Conservation (phyloP, 73 alveolate species). For the Diophrys sp. region DNA sequence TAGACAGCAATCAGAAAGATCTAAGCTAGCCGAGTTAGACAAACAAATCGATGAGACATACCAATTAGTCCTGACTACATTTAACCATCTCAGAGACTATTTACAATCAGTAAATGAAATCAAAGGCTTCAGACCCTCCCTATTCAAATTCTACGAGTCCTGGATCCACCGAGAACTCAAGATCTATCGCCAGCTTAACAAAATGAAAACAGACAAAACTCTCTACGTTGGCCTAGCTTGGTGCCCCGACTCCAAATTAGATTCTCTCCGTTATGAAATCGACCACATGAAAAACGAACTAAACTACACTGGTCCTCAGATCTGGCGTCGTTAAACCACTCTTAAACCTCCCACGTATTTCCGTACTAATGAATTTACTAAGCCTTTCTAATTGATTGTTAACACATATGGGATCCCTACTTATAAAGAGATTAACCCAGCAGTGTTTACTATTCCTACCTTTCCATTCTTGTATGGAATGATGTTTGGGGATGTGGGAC, state of each 20-base stretch:
- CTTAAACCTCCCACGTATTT: slow-evolving; percentile 77
- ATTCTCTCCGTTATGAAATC: neutral
- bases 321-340: slow-evolving; percentile 17
- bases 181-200: slow-evolving; percentile 56
- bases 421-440: slow-evolving; percentile 92
- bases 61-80: slow-evolving; percentile 18
- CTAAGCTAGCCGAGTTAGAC: slow-evolving; percentile 1
- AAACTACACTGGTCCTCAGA: slow-evolving; percentile 39
- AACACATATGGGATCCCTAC: slow-evolving; percentile 91
- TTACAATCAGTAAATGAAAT: slow-evolving; percentile 12
- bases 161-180: slow-evolving; percentile 55
- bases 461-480: slow-evolving; percentile 95
- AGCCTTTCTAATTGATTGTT: slow-evolving; percentile 81
- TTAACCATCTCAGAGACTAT: slow-evolving; percentile 22
- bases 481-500: slow-evolving; percentile 95
- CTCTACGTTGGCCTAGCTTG: slow-evolving; percentile 72
- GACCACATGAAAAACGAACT: slow-evolving; percentile 22
- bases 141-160: slow-evolving; percentile 49
- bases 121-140: slow-evolving; percentile 21
- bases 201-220: slow-evolving; percentile 39
- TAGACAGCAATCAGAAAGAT: slow-evolving; percentile 3
- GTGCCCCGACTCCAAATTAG: slow-evolving; percentile 52
- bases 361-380: slow-evolving; percentile 74
- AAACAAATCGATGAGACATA: slow-evolving; percentile 10
- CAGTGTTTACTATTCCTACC: slow-evolving; percentile 75